Conservation (phyloP, 805 yeast genomes). For the Yamadazyma akitaensis region DNA sequence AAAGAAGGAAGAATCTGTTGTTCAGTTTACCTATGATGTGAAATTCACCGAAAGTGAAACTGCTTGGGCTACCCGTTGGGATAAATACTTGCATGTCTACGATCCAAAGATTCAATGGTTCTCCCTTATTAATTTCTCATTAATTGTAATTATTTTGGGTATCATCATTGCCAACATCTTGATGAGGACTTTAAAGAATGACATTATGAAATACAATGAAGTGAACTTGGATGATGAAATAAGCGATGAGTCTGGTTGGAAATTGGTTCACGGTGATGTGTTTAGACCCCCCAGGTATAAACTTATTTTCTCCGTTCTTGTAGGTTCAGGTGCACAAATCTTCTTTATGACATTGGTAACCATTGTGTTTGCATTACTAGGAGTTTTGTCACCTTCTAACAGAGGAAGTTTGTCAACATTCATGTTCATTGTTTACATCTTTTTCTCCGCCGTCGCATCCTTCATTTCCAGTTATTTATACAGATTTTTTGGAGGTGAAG, state of each 20-base stretch:
- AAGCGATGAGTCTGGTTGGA: slow-evolving; percentile 96
- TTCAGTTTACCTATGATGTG: slow-evolving; percentile 84
- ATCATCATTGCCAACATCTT: slow-evolving; percentile 76
- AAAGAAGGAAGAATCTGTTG: slow-evolving; percentile 50
- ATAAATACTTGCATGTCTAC: slow-evolving; percentile 85
- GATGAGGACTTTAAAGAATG: slow-evolving; percentile 75
- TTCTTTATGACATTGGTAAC: slow-evolving; percentile 73
- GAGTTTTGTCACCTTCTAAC: slow-evolving; percentile 88
- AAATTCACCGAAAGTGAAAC: slow-evolving; percentile 65
- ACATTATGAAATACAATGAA: slow-evolving; percentile 85
- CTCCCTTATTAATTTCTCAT: slow-evolving; percentile 80
- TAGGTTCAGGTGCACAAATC: slow-evolving; percentile 87
- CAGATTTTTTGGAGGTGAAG: slow-evolving; percentile 87
- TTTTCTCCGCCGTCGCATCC: slow-evolving; percentile 81
- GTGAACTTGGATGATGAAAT: slow-evolving; percentile 82
- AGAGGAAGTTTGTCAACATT: slow-evolving; percentile 92
- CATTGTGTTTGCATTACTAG: slow-evolving; percentile 78
- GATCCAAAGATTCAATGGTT: slow-evolving; percentile 97
- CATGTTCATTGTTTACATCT: slow-evolving; percentile 77
- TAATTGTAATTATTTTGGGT: slow-evolving; percentile 75
- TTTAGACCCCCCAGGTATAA: slow-evolving; percentile 77
- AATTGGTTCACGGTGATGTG: slow-evolving; percentile 90
- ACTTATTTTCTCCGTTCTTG: slow-evolving; percentile 69
- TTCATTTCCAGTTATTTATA: slow-evolving; percentile 82
- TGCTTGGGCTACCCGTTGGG: slow-evolving; percentile 99